Conservation (phyloP, 2,329 filamentous ascomycete species). For the Achaetomium macrosporum region DNA sequence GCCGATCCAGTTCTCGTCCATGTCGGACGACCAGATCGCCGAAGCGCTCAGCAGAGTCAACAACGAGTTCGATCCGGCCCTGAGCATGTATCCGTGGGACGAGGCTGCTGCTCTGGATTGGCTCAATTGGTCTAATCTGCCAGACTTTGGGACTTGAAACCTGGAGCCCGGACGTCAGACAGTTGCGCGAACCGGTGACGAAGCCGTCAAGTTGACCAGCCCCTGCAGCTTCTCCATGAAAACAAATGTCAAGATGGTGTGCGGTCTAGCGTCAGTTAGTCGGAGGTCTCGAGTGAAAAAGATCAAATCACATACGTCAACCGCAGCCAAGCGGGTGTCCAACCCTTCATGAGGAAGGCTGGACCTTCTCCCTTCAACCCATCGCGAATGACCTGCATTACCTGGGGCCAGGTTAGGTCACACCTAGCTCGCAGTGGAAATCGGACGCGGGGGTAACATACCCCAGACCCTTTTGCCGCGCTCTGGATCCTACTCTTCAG, state of each 20-base stretch:
- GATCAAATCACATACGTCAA: constrained; percentile 6
- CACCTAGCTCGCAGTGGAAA: no score
- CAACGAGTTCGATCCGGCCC: constrained; percentile 50
- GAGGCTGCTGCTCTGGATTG: constrained; percentile 55
- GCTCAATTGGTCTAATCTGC: constrained; percentile 43
- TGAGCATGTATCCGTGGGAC: constrained; percentile 53
- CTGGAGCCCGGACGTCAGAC: neutral
- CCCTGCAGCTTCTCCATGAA: constrained; percentile 23
- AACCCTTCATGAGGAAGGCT: constrained; percentile 22
- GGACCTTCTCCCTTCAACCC: constrained; percentile 17
- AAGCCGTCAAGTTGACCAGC: constrained; percentile 11
- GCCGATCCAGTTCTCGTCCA: constrained; percentile 57
- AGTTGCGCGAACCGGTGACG: constrained; percentile 9
- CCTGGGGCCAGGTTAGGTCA: constrained; percentile 6
- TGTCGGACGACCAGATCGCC: constrained; percentile 64
- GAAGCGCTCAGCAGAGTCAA: constrained; percentile 60
- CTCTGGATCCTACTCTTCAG: constrained; percentile 20
- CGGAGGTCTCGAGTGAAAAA: neutral
- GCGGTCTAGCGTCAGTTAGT: constrained; percentile 12
- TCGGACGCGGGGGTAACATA: neutral
- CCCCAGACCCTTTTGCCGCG: constrained; percentile 17
- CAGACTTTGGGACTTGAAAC: constrained; percentile 35
- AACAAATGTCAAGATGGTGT: constrained; percentile 22
- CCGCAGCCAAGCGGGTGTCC: constrained; percentile 7
- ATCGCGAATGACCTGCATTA: constrained; percentile 19